Percentiles rank a stretch among this genome's conserved stretches.
These are phyloP conservation scores for Calonectria henricotiae DNA, from an alignment of 2,329 filamentous ascomycete genomes.

Conservation along the genomic window DNA sequence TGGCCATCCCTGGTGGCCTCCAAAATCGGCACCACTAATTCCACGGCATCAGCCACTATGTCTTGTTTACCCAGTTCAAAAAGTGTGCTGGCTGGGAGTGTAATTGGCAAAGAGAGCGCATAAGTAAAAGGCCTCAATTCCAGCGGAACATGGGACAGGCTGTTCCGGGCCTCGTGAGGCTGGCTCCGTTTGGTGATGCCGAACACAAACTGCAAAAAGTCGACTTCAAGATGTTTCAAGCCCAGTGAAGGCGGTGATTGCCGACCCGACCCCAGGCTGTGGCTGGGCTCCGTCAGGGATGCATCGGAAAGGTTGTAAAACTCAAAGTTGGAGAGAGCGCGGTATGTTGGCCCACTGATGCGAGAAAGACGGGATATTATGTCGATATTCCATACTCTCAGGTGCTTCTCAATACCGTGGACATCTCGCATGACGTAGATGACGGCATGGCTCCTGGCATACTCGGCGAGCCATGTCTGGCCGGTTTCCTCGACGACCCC, in stretches of 20 bases:
- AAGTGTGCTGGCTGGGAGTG: neutral
- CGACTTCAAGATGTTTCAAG: constrained; percentile 34
- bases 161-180: constrained; percentile 26
- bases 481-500: constrained; percentile 70
- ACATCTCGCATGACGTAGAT: constrained; percentile 38
- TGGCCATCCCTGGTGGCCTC: neutral
- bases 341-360: constrained; percentile 25
- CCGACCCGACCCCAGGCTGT: constrained; percentile 1
- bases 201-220: constrained; percentile 35
- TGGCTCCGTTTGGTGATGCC: constrained; percentile 12
- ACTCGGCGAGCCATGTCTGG: constrained; percentile 57
- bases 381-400: constrained; percentile 31
- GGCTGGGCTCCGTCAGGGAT: neutral
- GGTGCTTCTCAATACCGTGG: constrained; percentile 32
- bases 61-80: constrained; percentile 18
- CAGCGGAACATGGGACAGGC: constrained; percentile 25
- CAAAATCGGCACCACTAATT: constrained; percentile 18
- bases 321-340: constrained; percentile 36
- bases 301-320: constrained; percentile 38
- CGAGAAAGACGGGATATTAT: constrained; percentile 35
- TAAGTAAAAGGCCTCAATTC: constrained; percentile 36
- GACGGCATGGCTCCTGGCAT: constrained; percentile 32
- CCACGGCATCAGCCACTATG: constrained; percentile 31
- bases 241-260: constrained; percentile 33
- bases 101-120: constrained; percentile 32